A percentile compares a stretch with the other conserved stretches of the same genome.
phyloP scores from a whole-genome alignment of 257 asterid genomes.

The Capsicum pubescens region DNA sequence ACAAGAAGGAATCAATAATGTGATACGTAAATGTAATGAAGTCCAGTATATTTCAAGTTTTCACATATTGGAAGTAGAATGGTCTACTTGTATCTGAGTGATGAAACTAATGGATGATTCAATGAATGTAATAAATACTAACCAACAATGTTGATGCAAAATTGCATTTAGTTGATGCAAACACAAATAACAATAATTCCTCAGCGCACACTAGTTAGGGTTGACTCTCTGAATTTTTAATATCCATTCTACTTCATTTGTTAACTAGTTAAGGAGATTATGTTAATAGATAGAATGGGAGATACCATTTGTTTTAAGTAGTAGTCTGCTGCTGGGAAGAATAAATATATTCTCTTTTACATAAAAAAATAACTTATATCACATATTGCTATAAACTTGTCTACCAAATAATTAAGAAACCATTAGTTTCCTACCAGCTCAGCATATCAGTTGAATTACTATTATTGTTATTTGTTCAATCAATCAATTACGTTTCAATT shows the following conservation, averaged over 20 bases:
- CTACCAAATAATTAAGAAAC: too few relatives aligned
- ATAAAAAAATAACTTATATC: background rate
- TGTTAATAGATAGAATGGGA: background rate
- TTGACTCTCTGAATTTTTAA: background rate
- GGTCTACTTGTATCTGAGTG: background rate
- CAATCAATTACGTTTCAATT: too few relatives aligned
- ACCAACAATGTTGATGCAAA: conserved; percentile 54
- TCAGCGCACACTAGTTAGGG: background rate
- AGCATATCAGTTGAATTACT: too few relatives aligned
- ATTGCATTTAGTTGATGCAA: background rate
- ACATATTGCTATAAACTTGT: background rate
- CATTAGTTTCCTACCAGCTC: too few relatives aligned
- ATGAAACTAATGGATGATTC: background rate
- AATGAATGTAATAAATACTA: conserved; percentile 41
- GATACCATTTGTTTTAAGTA: background rate
- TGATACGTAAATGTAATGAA: background rate
- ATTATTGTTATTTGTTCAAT: too few relatives aligned
- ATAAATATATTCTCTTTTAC: background rate
- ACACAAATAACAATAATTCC: background rate
- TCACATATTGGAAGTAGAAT: conserved; percentile 15
- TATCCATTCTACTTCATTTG: background rate
- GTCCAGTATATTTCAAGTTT: conserved; percentile 24
- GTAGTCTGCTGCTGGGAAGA: background rate
- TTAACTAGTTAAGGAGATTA: background rate
- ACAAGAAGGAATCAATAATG: conserved; percentile 15